Percentiles rank a stretch among this genome's conserved stretches.
Conservation (phyloP, 805 yeast species). For the Candida saitoana region DNA sequence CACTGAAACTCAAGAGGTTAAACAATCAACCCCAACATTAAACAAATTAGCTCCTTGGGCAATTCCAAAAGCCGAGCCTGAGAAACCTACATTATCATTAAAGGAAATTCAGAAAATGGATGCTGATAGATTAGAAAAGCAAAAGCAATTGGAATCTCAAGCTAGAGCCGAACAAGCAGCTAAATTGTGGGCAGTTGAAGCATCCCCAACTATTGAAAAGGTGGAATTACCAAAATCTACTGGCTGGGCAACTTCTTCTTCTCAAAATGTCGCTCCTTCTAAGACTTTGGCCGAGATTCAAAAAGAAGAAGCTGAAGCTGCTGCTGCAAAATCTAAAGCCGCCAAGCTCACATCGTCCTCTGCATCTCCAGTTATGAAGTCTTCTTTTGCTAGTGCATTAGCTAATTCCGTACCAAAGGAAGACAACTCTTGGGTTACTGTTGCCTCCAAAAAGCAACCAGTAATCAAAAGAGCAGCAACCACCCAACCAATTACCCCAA, state of each 20-base stretch:
- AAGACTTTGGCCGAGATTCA: conserved; percentile 61
- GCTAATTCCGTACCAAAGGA: conserved; percentile 27
- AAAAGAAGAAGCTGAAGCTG: conserved; percentile 50
- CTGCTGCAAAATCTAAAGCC: conserved; percentile 20
- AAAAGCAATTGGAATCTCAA: conserved; percentile 36
- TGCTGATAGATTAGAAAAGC: conserved; percentile 38
- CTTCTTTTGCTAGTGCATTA: conserved; percentile 32
- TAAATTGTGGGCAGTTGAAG: conserved; percentile 19
- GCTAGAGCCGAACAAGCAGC: conserved; percentile 24
- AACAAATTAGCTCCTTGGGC: conserved; percentile 55
- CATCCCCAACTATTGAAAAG: conserved; percentile 14
- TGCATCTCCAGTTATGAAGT: conserved; percentile 8
- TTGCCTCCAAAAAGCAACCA: conserved; percentile 36
- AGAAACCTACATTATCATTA: conserved; percentile 41
- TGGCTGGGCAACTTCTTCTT: conserved; percentile 37
- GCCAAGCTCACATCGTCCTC: conserved; percentile 7
- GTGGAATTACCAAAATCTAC: conserved; percentile 36
- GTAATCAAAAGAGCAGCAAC: conserved; percentile 8
- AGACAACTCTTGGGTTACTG: conserved; percentile 41
- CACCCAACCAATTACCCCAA: conserved; percentile 10
- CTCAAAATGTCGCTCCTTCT: conserved; percentile 26
- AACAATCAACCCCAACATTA: conserved; percentile 12
- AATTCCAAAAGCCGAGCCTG: conserved; percentile 14
- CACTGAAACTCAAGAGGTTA: conserved; percentile 11
- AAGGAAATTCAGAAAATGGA: conserved; percentile 51